Base-by-base conservation (phyloP, 306 rosid genomes). In the Crataegus laevigata region DNA sequence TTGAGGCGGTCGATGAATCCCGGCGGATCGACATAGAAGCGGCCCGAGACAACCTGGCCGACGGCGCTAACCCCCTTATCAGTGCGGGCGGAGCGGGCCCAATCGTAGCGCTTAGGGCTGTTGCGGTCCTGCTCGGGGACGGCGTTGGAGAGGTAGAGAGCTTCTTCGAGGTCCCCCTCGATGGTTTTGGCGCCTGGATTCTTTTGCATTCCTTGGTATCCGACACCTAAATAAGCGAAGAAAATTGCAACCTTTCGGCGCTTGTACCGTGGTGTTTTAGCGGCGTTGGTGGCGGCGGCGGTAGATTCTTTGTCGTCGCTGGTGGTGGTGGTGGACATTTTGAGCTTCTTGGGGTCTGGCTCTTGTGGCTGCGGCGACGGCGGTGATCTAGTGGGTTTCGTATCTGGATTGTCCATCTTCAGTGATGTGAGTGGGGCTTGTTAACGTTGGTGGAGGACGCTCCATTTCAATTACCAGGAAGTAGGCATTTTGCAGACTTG, bases 31-130 rank as follows among this genome's bases (percentile, higher is more conserved):
- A 94, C 81, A 64, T 91, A 94, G 82, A 94, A 91, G 55, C 98
- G 83, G 13, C 98, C 96, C 5, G 97, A 91, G 25, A 94, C 97
- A 28, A 94, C 98, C 82, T 94, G 97, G 9, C 97, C 97, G 60
- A 94, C 91, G 54, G 98, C 98, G 88, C 94, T 90, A 63, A 94
- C 98, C 43, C 98, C 98, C 87, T 94, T 91, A 73, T 94, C 98
- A 4, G 97, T 94, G 55, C 97, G 90, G 65, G 98, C 93, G 2
- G 97, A 94, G 51, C 97, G 96, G 65, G 98, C 91, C 96, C 96
- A 94, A 47, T 94, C 97, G 65, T 90, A 91, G 14, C 94, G 88
- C 72, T 87, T 85, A 22, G 96, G 85, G 60, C 43, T 70, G 75
- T 88, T 89, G 4, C 93, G 96, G 75, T 90, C 97, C 17, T 88